A percentile compares a stretch with the other conserved stretches of the same genome.
These are phyloP conservation scores for Fusarium vanettenii DNA, from an alignment of 2,329 filamentous ascomycete genomes.

Conservation along the genomic window DNA sequence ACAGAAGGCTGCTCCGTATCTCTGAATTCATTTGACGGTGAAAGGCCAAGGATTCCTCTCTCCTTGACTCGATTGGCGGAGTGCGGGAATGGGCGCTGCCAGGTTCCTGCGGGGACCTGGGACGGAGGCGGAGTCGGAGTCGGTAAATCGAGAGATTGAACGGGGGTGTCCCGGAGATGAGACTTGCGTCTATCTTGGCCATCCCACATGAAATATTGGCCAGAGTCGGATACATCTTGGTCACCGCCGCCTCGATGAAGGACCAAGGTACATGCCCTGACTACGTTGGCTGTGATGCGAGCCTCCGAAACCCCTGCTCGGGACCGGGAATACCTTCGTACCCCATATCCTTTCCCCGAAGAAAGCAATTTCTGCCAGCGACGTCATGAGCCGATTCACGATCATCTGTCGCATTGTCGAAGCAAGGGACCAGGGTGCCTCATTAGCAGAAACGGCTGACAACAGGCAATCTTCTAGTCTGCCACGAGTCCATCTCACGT, in stretches of 20 bases:
- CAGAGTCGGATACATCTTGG: background rate
- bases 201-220: background rate
- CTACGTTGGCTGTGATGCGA: constrained; percentile 15
- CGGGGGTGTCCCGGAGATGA: constrained; percentile 10
- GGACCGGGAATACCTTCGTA: constrained; percentile 3
- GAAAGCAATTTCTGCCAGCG: constrained; percentile 2
- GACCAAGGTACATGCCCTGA: background rate
- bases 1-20: background rate
- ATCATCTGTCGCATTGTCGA: background rate
- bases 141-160: constrained; percentile 23
- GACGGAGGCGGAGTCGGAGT: constrained; percentile 15
- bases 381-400: constrained; percentile 28
- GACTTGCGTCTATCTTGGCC: constrained; percentile 1
- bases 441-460: constrained; percentile 1
- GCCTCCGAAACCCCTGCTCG: constrained; percentile 5
- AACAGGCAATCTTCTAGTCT: constrained; percentile 2
- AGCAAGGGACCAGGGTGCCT: background rate
- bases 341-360: background rate
- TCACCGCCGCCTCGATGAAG: constrained; percentile 1
- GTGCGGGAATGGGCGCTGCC: constrained; percentile 12
- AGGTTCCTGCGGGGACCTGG: constrained; percentile 13
- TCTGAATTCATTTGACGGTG: background rate
- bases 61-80: background rate
- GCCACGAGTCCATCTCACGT: constrained; percentile 10
- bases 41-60: background rate